Evolutionary conservation across 805 yeast genomes (phyloP).

Genomic region (Kodamaea fukazawae): DNA sequence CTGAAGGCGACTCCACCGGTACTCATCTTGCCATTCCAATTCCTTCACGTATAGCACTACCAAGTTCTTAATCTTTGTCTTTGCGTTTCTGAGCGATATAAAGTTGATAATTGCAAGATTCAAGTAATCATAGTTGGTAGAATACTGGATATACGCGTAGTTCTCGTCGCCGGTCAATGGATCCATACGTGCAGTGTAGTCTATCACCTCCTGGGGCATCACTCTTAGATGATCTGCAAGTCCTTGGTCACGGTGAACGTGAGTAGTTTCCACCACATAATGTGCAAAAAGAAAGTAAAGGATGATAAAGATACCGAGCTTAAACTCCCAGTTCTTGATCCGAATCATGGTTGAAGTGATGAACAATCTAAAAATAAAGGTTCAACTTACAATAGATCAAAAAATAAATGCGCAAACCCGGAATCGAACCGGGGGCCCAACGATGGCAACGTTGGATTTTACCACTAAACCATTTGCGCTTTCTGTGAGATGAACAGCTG

Average conservation of each 20-base stretch:
- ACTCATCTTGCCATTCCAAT: conserved; percentile 13
- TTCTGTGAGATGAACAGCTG: background rate
- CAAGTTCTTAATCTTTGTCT: conserved; percentile 43
- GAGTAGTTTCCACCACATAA: conserved; percentile 14
- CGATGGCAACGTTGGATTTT: conserved; percentile 5
- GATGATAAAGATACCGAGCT: conserved; percentile 19
- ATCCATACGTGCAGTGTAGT: conserved; percentile 4
- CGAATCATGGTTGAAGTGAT: background rate
- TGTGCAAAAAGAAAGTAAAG: conserved; percentile 22
- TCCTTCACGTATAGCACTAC: conserved; percentile 39
- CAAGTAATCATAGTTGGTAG: conserved; percentile 50
- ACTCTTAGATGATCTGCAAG: conserved; percentile 18
- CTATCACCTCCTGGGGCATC: conserved; percentile 22
- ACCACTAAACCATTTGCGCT: conserved; percentile 5
- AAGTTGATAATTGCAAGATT: conserved; percentile 51
- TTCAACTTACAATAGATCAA: background rate
- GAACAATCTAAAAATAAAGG: background rate
- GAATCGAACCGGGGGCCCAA: conserved; percentile 7
- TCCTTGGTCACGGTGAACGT: conserved; percentile 13
- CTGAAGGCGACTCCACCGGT: conserved; percentile 13
- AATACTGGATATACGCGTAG: conserved; percentile 60
- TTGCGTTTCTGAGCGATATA: conserved; percentile 30
- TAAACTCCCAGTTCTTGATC: conserved; percentile 24
- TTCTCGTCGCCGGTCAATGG: conserved; percentile 15
- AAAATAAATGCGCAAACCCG: conserved; percentile 2